Evolutionary conservation across 108 stramenopile genomes (phyloP).

Genomic region (Cylindrotheca fusiformis): DNA sequence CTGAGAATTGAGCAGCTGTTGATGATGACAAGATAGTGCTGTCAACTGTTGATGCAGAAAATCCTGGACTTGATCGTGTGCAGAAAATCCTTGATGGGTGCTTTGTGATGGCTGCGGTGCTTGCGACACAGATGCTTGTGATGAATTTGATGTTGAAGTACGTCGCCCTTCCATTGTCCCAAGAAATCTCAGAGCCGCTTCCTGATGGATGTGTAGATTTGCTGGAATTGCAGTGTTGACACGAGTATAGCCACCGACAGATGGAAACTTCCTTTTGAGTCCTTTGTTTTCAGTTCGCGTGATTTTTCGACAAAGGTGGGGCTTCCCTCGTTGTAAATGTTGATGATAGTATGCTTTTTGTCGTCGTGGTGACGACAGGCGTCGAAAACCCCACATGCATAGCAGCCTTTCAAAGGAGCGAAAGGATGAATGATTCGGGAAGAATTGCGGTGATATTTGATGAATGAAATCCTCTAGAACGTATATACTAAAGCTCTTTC

Average conservation of each 20-base stretch:
- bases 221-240: neutral
- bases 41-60: too few species aligned
- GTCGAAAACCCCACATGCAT: neutral
- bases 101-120: too few species aligned
- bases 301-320: neutral
- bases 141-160: too few species aligned
- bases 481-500: conserved; percentile 19
- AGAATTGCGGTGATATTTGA: conserved; percentile 19
- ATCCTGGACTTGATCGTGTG: too few species aligned
- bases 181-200: neutral
- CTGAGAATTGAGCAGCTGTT: too few species aligned
- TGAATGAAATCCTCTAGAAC: conserved; percentile 16
- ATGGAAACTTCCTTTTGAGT: neutral
- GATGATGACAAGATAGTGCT: too few species aligned
- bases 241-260: neutral
- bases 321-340: neutral
- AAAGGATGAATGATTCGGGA: conserved; percentile 1
- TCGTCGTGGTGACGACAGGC: neutral
- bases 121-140: too few species aligned
- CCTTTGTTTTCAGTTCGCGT: neutral
- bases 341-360: neutral
- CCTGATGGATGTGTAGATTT: neutral
- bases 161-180: too few species aligned
- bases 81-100: too few species aligned
- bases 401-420: neutral